Conservation (phyloP, 2,329 filamentous ascomycete species). For the Fusarium nodosum region DNA sequence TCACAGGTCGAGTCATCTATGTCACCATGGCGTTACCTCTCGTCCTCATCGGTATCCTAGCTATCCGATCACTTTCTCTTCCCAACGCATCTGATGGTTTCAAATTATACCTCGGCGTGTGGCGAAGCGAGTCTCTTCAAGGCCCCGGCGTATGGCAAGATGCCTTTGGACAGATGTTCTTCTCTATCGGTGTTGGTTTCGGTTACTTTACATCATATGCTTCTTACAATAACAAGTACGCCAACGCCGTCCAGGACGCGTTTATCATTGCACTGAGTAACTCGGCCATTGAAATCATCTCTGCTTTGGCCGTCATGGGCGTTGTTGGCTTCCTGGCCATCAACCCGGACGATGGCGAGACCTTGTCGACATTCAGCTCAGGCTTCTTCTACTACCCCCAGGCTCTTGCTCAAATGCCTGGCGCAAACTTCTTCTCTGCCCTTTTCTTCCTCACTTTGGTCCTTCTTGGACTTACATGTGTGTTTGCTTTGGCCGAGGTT, state of each 20-base stretch:
- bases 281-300: conserved; percentile 64
- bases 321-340: conserved; percentile 61
- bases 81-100: conserved; percentile 65
- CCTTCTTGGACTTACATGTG: conserved; percentile 65
- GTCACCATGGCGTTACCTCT: conserved; percentile 69
- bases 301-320: conserved; percentile 61
- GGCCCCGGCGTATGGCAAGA: conserved; percentile 61
- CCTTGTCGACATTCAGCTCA: conserved; percentile 63
- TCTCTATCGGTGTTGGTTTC: conserved; percentile 63
- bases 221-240: conserved; percentile 66
- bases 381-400: conserved; percentile 68
- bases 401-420: conserved; percentile 67
- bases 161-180: conserved; percentile 63
- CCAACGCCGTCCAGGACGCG: conserved; percentile 66
- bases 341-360: conserved; percentile 49
- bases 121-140: conserved; percentile 60
- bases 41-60: conserved; percentile 65
- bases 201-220: conserved; percentile 69
- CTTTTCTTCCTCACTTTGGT: conserved; percentile 67
- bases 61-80: conserved; percentile 64
- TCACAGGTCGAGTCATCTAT: conserved; percentile 68
- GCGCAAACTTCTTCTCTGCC: conserved; percentile 67
- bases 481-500: conserved; percentile 26
- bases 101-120: conserved; percentile 55
- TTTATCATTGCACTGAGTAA: conserved; percentile 67